Base-by-base conservation (phyloP, 805 yeast genomes). In the Starmerella davenportii region DNA sequence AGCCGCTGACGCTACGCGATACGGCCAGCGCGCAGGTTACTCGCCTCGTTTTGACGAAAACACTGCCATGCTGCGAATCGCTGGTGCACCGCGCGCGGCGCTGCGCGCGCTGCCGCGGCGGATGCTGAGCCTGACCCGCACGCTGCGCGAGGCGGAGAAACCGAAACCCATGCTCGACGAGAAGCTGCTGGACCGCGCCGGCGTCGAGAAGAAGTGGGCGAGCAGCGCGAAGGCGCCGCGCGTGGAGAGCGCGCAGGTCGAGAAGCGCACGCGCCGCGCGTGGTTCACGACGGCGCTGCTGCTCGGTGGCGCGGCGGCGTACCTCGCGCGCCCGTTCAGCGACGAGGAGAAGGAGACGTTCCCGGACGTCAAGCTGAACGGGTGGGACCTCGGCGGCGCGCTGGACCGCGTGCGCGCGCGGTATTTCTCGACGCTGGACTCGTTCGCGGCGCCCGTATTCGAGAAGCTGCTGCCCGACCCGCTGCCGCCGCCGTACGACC, bases 401-500 rank as follows among this genome's bases (percentile, higher is more conserved):
- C 76, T 72, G 63, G 65, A 64, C 19, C 70, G 99, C 55, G 68
- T 79, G 48, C 65, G 58, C 45, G 73, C 74, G 41, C 73, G 99
- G 62, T 66, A 77, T 43, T 65, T 73, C 41, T 76, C 81, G 31
- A 67, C 81, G 43, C 76, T 84, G 56, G 74, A 76, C 35, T 77
- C 78, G 46, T 87, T 87, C 65, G 74, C 79, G 45, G 96, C 87
- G 49, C 98, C 99, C 11, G 92, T 81, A 15, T 82, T 79, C 57
- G 92, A 84, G 44, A 84, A 84, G 57, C 70, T 90, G 53, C 70
- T 92, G 50, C 98, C 98, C 38, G 93, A 92, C 36, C 85, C 94
- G 23, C 80, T 92, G 25, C 76, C 76, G 7, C 87, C 80, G 51
- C 92, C 87, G 39, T 84, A 84, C 60, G 78, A 84, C 56, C 77